A percentile compares a stretch with the other conserved stretches of the same genome.
These are phyloP conservation scores for Bassia scoparia DNA, from an alignment of 148 eudicot species.

Conservation along the genomic window DNA sequence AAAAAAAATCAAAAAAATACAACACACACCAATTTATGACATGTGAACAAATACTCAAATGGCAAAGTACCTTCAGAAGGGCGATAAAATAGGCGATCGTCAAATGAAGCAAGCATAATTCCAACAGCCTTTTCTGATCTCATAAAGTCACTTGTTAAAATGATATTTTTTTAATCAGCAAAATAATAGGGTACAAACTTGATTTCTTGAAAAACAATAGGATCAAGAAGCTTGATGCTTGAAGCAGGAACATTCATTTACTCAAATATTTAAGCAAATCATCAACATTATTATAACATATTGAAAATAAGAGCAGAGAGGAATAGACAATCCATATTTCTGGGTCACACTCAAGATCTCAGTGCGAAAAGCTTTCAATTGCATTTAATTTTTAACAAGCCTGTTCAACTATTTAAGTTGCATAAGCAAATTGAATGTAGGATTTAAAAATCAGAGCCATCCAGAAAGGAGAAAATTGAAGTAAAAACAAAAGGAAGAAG, in stretches of 20 bases:
- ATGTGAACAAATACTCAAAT: not conserved
- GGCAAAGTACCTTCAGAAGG: slow-evolving; percentile 68
- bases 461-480: not conserved
- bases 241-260: not conserved
- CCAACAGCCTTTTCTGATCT: slow-evolving; percentile 85
- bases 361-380: no score
- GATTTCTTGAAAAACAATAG: not conserved
- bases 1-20: not conserved
- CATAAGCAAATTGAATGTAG: not conserved
- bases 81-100: slow-evolving; percentile 82
- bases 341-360: not conserved
- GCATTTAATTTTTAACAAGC: no score
- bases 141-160: slow-evolving; percentile 11
- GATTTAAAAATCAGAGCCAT: not conserved
- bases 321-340: not conserved
- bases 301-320: not conserved
- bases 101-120: slow-evolving; percentile 90
- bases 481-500: slow-evolving; percentile 9
- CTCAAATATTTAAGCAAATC: no score
- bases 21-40: not conserved
- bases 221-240: not conserved
- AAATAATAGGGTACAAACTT: not conserved
- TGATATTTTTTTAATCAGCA: no score
- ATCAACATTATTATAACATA: no score
- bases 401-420: not conserved